Percentiles rank a stretch among this genome's conserved stretches.
Evolutionary conservation across 2,329 filamentous ascomycete genomes (phyloP).

Genomic region (Teratosphaeria zuluensis): DNA sequence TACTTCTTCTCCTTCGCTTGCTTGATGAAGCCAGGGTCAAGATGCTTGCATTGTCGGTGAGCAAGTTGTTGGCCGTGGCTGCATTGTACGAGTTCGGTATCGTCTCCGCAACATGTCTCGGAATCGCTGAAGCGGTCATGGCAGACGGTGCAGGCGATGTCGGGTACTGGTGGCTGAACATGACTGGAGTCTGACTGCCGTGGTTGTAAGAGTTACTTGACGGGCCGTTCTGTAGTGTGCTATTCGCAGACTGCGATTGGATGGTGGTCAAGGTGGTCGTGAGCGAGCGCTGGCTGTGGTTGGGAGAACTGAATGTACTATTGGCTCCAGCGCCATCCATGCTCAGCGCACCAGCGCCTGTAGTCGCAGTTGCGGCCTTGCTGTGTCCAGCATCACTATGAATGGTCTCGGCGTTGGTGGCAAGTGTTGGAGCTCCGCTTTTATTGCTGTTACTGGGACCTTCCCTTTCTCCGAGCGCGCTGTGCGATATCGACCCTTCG

Average conservation of each 20-base stretch:
- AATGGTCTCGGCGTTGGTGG: conserved; percentile 70
- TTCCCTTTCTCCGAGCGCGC: conserved; percentile 47
- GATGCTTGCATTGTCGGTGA: conserved; percentile 80
- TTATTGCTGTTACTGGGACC: conserved; percentile 55
- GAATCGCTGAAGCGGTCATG: conserved; percentile 62
- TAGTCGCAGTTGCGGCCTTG: conserved; percentile 61
- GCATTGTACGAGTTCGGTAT: conserved; percentile 58
- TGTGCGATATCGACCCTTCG: conserved; percentile 40
- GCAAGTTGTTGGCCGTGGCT: conserved; percentile 72
- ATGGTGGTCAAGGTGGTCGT: conserved; percentile 81
- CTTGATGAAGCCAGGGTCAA: conserved; percentile 75
- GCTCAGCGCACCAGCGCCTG: conserved; percentile 52
- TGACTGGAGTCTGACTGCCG: conserved; percentile 28
- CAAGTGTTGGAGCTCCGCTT: conserved; percentile 68
- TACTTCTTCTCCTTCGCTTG: conserved; percentile 66
- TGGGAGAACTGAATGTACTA: conserved; percentile 72
- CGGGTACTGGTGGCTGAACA: conserved; percentile 51
- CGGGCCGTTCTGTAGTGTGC: conserved; percentile 25
- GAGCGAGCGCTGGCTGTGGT: conserved; percentile 68
- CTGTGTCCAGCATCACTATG: conserved; percentile 68
- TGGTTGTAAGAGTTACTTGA: conserved; percentile 31
- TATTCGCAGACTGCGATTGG: conserved; percentile 59
- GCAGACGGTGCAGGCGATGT: conserved; percentile 37
- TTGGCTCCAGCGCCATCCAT: conserved; percentile 43
- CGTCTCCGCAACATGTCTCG: conserved; percentile 52